Evolutionary conservation across 352 stramenopile species (phyloP), one percentile per base, ranked within the genome.

Genomic region (Phytopythium chamaehyphon): DNA sequence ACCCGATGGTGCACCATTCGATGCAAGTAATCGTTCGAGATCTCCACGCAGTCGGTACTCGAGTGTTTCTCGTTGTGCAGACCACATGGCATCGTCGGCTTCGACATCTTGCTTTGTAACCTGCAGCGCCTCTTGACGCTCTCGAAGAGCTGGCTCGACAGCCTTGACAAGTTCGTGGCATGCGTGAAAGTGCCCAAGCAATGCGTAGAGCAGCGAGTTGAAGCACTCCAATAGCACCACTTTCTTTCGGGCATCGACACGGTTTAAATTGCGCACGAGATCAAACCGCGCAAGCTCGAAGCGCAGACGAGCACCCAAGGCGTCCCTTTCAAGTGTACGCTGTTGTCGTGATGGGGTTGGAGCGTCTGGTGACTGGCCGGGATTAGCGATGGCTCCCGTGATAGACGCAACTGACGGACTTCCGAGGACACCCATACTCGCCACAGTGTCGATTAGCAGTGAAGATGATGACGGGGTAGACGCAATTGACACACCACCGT

Each of bases 211-310:
- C 24, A 73, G 86, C 33, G 85, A 89, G 42, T 93, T 91, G 59
- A 92, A 90, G 49, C 78, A 89, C 52, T 95, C 85, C 28, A 92
- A 71, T 9, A 95, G 63, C 19, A 91, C 61, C 26, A 91, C 80
- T 45, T 93, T 95, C 63, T 95, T 95, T 55, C 87, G 82, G 39
- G 72, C 85, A 46, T 95, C 83, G 16, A 95, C 57, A 0, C 74
- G 72, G 49, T 95, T 95, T 39, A 95, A 66, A 46, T 88, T 89
- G 8, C 85, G 80, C 47, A 95, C 85, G 11, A 90, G 61, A 44
- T 95, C 85, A 43, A 93, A 95, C 3, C 85, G 83, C 22, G 85
- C 83, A 16, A 93, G 59, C 54, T 95, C 85, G 55, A 93, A 95
- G 3, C 76, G 71, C 42, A 73, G 69, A 15, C 81, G 72, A 11